Base-by-base conservation (phyloP, 2,329 filamentous ascomycete genomes). In the Monilinia polystroma region DNA sequence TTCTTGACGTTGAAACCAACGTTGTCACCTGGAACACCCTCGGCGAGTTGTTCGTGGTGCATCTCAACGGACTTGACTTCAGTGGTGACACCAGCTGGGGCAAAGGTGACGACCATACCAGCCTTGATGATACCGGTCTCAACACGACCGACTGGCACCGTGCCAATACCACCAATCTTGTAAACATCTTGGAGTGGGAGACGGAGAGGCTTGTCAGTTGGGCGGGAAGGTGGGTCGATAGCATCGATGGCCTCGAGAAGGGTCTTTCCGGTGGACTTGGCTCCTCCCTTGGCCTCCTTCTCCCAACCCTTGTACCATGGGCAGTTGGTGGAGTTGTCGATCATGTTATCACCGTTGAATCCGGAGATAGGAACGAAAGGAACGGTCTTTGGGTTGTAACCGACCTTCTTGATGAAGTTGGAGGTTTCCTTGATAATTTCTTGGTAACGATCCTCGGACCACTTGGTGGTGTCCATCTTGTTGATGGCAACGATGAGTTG, bases 1-100 rank as follows among this genome's bases (percentile, higher is more conserved):
- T 99, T 99, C 93, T 99, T 99, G 86, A 99, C 94, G 92, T 99
- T 99, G 93, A 99, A 99, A 79, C 95, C 95, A 82, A 99, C 95
- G 88, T 99, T 99, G 92, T 99, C 95, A 90, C 95, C 95, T 80
- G 95, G 95, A 75, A 91, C 80, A 91, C 95, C 95, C 88, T 97
- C 90, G 74, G 81, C 71, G 77, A 99, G 93, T 90, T 97, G 93
- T 88, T 97, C 92, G 93, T 98, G 94, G 90, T 97, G 94, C 95
- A 99, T 99, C 88, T 99, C 95, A 79, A 99, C 95, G 83, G 94
- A 98, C 93, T 99, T 99, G 89, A 98, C 95, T 92, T 99, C 95
- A 88, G 95, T 98, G 90, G 95, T 98, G 82, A 99, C 93, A 89
- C 92, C 92, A 87, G 93, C 86, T 76, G 95, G 95, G 80, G 95